Evolutionary conservation across 1,284 basidiomycete genomes (phyloP), one percentile per base, ranked within the genome.

Genomic region (Ceratobasidium sp.): DNA sequence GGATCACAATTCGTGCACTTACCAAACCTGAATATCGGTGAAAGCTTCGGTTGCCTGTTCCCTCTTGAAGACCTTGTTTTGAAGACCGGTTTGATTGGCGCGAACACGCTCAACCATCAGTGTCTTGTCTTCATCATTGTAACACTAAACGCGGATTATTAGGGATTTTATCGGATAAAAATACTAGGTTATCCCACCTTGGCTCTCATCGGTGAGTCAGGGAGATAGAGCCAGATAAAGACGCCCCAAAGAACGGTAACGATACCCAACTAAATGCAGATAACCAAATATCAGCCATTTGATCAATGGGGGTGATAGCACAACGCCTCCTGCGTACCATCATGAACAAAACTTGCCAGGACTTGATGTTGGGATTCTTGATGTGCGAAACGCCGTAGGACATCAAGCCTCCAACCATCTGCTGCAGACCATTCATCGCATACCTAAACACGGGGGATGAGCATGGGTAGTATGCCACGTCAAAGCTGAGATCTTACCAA

Each of bases 41-140:
- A 76, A 57, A 13, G 75, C 76, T 62, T 77, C 76, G 13, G 71
- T 66, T 23, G 75, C 73, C 53, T 76, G 76, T 30, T 69, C 62
- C 74, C 76, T 75, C 69, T 76, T 76, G 74, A 76, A 74, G n/a
- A 64, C 56, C 27, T 73, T 73, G 66, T 69, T 73, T 14, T 71
- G 71, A 39, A 77, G 66, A 33, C 73, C 73, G 23, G 73, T 71
- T 71, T 75, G 75, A 70, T 77, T 77, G 19, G 72, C 73, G 21
- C 76, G 71, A 27, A 77, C 73, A 25, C 76, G 73, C 57, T 76
- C 75, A 39, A 75, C 70, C 11, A 75, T 76, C 13, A 76, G 71
- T 27, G 60, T 58, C 50, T 72, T 73, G 60, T 77, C 75, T 56
- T 66, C 62, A n/a, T 50, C 25, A 27, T 42, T 66, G 62, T 54